Evolutionary conservation across 2,329 filamentous ascomycete species (phyloP), one percentile per base, ranked within the genome.

Genomic region (Aschersonia sp.): DNA sequence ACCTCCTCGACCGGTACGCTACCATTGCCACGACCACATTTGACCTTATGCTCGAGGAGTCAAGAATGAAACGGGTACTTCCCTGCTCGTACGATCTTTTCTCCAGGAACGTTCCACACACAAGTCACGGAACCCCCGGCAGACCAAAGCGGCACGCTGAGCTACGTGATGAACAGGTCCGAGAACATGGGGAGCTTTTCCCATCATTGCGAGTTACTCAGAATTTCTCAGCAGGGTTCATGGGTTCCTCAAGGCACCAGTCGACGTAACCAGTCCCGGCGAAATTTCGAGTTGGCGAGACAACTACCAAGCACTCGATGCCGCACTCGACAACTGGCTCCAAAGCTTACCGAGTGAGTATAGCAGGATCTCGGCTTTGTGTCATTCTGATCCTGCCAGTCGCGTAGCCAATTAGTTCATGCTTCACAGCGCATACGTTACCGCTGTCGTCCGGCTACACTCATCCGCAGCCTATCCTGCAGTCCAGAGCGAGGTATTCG

Each of bases 351-450:
- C 67, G 1, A 66, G 66, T 51, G 67, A 70, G 47, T 70, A 70
- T 49, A 64, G 65, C 57, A 65, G 64, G n/a, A 69, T 70, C 30
- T 69, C 65, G 5, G 65, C 67, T 2, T 56, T 70, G 9, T 70
- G 67, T 40, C 67, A 70, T 53, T 69, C 67, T 4, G 67, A 69
- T 20, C 67, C 67, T 3, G 67, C 66, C 2, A 69, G 66, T 46
- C 63, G 67, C 1, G 67, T 69, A 2, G 67, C 67, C n/a, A 69
- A 69, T 51, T 69, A 66, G 67, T 69, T 69, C 50, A 67, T 69
- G 65, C 56, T 70, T 6, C 67, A 70, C 30, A 68, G 67, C 52
- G 67, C 67, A 5, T 70, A 69, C 44, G 66, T 70, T 9, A 68
- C 65, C 0, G 61, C 65, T 3, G 67, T 68, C 5, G 66, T 70